A percentile compares a stretch with the other conserved stretches of the same genome.
phyloP scores from a whole-genome alignment of 768 basidiomycete species.

The Tricholoma sp. region DNA sequence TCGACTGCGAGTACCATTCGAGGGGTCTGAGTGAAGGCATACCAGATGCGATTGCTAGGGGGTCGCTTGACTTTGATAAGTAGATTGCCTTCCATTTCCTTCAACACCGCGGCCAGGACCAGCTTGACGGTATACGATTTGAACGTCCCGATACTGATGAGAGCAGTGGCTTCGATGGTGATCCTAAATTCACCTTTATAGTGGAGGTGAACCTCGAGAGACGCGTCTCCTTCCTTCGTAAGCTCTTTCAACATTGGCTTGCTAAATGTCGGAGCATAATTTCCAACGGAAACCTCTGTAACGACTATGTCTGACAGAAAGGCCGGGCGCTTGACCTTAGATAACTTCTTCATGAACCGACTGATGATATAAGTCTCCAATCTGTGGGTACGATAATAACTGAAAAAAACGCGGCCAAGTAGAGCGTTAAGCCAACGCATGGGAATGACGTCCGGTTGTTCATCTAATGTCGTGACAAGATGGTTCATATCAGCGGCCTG shows the following conservation, averaged over 20 bases:
- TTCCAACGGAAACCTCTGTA: constrained; percentile 85
- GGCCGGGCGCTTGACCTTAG: constrained; percentile 83
- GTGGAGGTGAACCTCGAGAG: constrained; percentile 77
- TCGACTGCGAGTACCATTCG: constrained; percentile 86
- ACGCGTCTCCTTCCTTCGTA: constrained; percentile 88
- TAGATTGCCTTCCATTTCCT: constrained; percentile 88
- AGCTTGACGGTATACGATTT: constrained; percentile 89
- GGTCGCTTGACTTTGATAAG: constrained; percentile 90
- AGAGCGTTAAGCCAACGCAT: constrained; percentile 98
- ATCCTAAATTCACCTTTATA: constrained; percentile 89
- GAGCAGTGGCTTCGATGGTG: constrained; percentile 85
- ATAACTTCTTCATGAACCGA: constrained; percentile 88
- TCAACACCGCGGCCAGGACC: constrained; percentile 81
- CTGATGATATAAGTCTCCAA: constrained; percentile 84
- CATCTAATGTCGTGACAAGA: constrained; percentile 82
- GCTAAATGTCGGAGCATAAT: constrained; percentile 78
- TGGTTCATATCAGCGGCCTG: constrained; percentile 72
- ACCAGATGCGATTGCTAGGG: constrained; percentile 95
- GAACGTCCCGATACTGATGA: constrained; percentile 76
- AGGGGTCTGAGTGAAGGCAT: constrained; percentile 87
- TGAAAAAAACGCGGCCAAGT: constrained; percentile 89
- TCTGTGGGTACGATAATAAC: constrained; percentile 77
- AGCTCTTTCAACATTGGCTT: constrained; percentile 99
- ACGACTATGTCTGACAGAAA: constrained; percentile 85
- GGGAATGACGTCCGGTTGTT: constrained; percentile 92